These are phyloP conservation scores for Ustulina deusta DNA, from an alignment of 2,329 filamentous ascomycete species.

Conservation along the genomic window DNA sequence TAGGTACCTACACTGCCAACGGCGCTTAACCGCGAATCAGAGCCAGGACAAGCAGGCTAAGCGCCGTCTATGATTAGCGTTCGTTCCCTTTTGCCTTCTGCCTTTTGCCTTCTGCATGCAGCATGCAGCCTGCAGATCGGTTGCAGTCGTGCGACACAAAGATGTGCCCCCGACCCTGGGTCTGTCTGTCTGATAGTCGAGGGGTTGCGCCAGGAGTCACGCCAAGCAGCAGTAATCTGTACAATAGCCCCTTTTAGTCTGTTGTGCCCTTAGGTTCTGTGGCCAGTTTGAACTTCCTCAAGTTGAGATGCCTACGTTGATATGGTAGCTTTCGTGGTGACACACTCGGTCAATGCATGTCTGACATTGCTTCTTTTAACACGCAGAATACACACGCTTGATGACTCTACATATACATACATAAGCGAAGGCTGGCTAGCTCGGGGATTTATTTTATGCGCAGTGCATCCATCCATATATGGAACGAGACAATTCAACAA, in stretches of 20 bases:
- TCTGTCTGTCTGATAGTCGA: not conserved
- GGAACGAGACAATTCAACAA: too few relatives aligned
- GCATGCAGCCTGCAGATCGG: constrained; percentile 37
- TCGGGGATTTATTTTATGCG: too few relatives aligned
- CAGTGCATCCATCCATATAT: too few relatives aligned
- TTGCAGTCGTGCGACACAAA: constrained; percentile 35
- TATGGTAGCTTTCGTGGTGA: not conserved
- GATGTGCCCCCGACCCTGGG: constrained; percentile 5
- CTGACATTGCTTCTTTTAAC: too few relatives aligned
- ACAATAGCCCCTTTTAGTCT: not conserved
- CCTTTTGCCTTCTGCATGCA: too few relatives aligned
- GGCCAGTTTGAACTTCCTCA: not conserved
- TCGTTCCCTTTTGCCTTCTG: constrained; percentile 12
- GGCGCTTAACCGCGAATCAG: constrained; percentile 40
- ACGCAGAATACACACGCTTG: too few relatives aligned
- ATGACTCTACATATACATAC: too few relatives aligned
- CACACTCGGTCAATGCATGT: not conserved
- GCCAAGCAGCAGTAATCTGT: constrained; percentile 7
- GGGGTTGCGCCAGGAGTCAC: not conserved
- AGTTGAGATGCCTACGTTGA: not conserved
- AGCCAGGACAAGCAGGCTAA: constrained; percentile 14
- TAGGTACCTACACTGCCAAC: not conserved
- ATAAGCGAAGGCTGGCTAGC: too few relatives aligned
- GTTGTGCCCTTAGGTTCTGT: not conserved
- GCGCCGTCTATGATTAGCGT: constrained; percentile 35